These are phyloP conservation scores for Lactarius quietus DNA, from an alignment of 768 basidiomycete species.

Conservation along the genomic window DNA sequence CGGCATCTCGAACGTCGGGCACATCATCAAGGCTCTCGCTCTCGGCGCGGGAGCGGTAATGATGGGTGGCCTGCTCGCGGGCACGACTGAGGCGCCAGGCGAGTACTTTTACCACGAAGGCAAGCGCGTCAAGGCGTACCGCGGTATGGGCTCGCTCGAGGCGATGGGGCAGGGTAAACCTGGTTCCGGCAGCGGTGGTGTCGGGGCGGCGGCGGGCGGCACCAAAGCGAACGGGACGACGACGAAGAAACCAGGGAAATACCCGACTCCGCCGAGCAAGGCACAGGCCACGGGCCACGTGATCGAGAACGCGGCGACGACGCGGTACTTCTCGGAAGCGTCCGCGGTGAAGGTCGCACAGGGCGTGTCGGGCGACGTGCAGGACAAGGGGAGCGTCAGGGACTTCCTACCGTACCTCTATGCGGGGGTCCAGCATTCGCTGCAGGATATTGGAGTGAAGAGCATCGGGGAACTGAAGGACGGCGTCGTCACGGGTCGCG, in stretches of 20 bases:
- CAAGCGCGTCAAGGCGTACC: constrained; percentile 97
- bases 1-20: constrained; percentile 92
- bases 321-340: constrained; percentile 91
- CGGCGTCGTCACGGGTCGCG: constrained; percentile 60
- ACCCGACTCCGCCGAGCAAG: constrained; percentile 42
- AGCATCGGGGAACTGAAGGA: constrained; percentile 62
- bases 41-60: constrained; percentile 95
- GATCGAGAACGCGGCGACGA: constrained; percentile 91
- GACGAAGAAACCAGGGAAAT: constrained; percentile 37
- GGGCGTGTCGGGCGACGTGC: constrained; percentile 94
- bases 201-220: constrained; percentile 26
- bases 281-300: constrained; percentile 35
- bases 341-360: constrained; percentile 95
- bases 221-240: constrained; percentile 23
- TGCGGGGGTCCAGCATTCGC: constrained; percentile 83
- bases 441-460: constrained; percentile 87
- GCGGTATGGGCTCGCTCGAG: constrained; percentile 88
- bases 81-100: constrained; percentile 95
- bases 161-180: constrained; percentile 83
- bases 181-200: neutral
- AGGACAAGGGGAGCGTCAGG: constrained; percentile 94
- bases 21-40: constrained; percentile 94
- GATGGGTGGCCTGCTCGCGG: constrained; percentile 97
- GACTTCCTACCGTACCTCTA: constrained; percentile 87
- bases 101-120: constrained; percentile 99